Percentiles rank a stretch among this genome's conserved stretches.
Conservation (phyloP, 208 protist species). For the Leptomonas seymouri region DNA sequence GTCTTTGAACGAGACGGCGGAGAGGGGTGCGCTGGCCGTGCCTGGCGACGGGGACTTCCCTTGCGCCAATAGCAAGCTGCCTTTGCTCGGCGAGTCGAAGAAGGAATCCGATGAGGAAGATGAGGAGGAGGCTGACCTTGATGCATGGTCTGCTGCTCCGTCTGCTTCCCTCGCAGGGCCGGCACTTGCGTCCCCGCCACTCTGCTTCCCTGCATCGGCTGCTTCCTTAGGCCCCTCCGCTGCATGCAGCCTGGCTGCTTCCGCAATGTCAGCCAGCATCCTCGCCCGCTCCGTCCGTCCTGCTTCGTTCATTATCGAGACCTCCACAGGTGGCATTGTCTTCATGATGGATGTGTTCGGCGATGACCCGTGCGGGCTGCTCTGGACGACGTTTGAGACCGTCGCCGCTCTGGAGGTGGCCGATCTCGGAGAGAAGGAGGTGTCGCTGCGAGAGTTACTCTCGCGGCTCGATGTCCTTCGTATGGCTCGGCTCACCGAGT, state of each 20-base stretch:
- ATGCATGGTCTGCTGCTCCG: not conserved
- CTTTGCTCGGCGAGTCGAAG: not conserved
- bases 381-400: not conserved
- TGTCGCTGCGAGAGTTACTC: not conserved
- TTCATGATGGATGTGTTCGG: constrained; percentile 17
- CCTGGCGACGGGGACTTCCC: constrained; percentile 1
- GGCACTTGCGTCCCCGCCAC: not conserved
- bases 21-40: constrained; percentile 2
- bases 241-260: constrained; percentile 10
- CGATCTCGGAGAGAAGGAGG: not conserved
- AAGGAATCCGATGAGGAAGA: constrained; percentile 22
- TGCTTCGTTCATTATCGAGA: constrained; percentile 1
- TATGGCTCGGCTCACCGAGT: not conserved
- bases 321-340: constrained; percentile 10
- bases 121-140: constrained; percentile 5
- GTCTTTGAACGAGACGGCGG: not conserved
- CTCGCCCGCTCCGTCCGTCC: not conserved
- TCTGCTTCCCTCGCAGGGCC: not conserved
- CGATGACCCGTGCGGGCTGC: not conserved
- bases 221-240: not conserved
- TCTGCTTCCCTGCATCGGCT: not conserved
- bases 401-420: not conserved
- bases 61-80: constrained; percentile 1
- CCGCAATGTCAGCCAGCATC: constrained; percentile 15
- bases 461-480: not conserved